These are phyloP conservation scores for Alternaria gansuensis DNA, from an alignment of 2,329 filamentous ascomycete species.

Conservation along the genomic window DNA sequence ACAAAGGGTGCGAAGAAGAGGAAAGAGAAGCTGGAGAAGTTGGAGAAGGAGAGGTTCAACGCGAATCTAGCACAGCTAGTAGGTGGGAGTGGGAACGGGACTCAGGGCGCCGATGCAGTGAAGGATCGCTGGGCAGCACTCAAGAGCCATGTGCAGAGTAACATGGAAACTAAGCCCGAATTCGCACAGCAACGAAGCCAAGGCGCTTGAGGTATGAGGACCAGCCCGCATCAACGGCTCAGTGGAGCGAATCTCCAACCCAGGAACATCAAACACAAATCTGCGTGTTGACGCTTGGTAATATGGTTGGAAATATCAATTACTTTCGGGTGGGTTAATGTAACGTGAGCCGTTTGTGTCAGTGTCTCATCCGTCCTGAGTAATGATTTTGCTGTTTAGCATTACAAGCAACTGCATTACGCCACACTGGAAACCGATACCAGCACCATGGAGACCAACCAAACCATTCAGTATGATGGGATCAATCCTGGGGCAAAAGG, in stretches of 20 bases:
- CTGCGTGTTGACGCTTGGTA: not conserved
- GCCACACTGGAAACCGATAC: not conserved
- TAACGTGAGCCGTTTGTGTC: not conserved
- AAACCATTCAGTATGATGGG: not conserved
- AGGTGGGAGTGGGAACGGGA: conserved; percentile 18
- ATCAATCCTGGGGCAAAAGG: not conserved
- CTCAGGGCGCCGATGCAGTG: conserved; percentile 29
- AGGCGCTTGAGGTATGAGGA: not conserved
- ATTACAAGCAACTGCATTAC: not conserved
- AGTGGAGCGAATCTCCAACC: not conserved
- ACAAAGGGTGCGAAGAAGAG: conserved; percentile 78
- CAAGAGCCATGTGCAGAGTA: conserved; percentile 82
- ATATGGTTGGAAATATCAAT: too few relatives aligned
- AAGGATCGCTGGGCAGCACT: conserved; percentile 76
- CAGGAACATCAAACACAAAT: not conserved
- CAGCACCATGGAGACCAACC: not conserved
- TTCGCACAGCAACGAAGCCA: conserved; percentile 59
- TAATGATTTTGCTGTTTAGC: not conserved
- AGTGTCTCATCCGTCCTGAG: not conserved
- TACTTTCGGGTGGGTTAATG: too few relatives aligned
- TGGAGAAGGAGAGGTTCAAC: conserved; percentile 85
- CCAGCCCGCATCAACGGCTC: not conserved
- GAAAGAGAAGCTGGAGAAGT: conserved; percentile 79
- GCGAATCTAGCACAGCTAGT: conserved; percentile 81
- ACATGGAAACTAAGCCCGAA: conserved; percentile 86